Evolutionary conservation across 768 basidiomycete species (phyloP), one percentile per base, ranked within the genome.

Genomic region (Pisolithus albus): DNA sequence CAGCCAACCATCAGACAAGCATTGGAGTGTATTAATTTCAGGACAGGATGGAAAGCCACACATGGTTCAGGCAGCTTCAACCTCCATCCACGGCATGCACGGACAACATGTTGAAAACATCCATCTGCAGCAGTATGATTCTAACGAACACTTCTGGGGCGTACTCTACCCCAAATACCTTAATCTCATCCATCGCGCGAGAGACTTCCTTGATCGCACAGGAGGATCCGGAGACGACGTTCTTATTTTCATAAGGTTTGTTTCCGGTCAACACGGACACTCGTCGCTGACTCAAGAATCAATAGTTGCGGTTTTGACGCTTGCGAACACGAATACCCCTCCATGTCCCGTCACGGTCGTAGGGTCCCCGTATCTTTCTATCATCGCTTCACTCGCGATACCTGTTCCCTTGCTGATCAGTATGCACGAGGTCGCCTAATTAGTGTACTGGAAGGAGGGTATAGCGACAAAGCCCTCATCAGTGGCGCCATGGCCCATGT

Each of bases 361-460:
- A 86, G 86, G 55, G 91, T 97, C 0, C 94, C 94, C 0, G 75
- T 83, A 0, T 81, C 83, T 0, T 96, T 96, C 67, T 98, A 88
- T 65, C 71, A 85, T 59, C 84, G 81, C 9, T 95, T 97, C 60
- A 83, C 92, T 0, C 74, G 69, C 4, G 92, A 95, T 58, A 80
- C 82, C 0, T 73, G 78, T 48, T 63, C 59, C 0, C 78, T 99
- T 51, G 84, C 86, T 7, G 77, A 86, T 24, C 56, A 65, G 42
- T 83, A 83, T 55, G 82, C 89, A 0, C 60, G 65, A 1, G 91
- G 92, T 0, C 77, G 82, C 39, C 59, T 95, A 5, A 75, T 98
- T 37, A 92, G 90, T 58, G 88, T 97, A 0, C 80, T 99, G 1
- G 95, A 99, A 70, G 95, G 95, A 1, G 95, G 94, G 1, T 97